These are phyloP conservation scores for Hypoxylon subgilvum DNA, from an alignment of 495 filamentous ascomycete species.

Conservation along the genomic window DNA sequence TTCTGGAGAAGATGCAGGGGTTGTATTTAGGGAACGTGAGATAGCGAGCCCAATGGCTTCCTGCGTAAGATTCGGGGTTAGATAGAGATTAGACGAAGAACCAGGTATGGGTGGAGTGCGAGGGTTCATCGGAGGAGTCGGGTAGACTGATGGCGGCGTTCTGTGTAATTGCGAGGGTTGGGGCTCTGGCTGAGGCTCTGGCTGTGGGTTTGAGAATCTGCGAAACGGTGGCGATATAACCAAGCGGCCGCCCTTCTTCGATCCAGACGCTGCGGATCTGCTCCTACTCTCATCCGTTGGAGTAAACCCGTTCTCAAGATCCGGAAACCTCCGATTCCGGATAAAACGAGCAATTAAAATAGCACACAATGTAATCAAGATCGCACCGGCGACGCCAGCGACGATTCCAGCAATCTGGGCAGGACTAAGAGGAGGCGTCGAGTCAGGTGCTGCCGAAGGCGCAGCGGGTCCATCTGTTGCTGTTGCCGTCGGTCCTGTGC, in stretches of 20 bases:
- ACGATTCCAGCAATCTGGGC: slow-evolving; percentile 56
- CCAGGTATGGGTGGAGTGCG: slow-evolving; percentile 13
- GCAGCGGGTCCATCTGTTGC: neutral
- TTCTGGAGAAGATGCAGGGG: slow-evolving; percentile 20
- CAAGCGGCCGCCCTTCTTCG: slow-evolving; percentile 11
- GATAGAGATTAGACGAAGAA: slow-evolving; percentile 33
- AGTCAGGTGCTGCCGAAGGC: slow-evolving; percentile 12
- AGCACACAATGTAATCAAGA: slow-evolving; percentile 45
- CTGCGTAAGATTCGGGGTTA: slow-evolving; percentile 19
- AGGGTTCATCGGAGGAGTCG: slow-evolving; percentile 8
- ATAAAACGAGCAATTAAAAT: slow-evolving; percentile 51
- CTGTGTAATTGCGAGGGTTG: slow-evolving; percentile 1
- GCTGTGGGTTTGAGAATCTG: slow-evolving; percentile 12
- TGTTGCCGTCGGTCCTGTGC: slow-evolving; percentile 10
- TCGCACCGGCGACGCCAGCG: slow-evolving; percentile 50
- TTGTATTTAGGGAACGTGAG: slow-evolving; percentile 39
- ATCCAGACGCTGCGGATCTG: slow-evolving; percentile 21
- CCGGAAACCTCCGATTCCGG: slow-evolving; percentile 43
- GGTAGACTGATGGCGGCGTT: slow-evolving; percentile 23
- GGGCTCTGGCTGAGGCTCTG: slow-evolving; percentile 1
- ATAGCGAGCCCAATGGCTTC: slow-evolving; percentile 53
- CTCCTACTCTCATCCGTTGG: slow-evolving; percentile 46
- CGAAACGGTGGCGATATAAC: slow-evolving; percentile 20
- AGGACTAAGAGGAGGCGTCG: slow-evolving; percentile 38
- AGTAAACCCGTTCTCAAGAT: slow-evolving; percentile 48